Percentiles rank a stretch among this genome's conserved stretches.
Evolutionary conservation across 805 yeast genomes (phyloP).

Genomic region (Candida loeiensis): DNA sequence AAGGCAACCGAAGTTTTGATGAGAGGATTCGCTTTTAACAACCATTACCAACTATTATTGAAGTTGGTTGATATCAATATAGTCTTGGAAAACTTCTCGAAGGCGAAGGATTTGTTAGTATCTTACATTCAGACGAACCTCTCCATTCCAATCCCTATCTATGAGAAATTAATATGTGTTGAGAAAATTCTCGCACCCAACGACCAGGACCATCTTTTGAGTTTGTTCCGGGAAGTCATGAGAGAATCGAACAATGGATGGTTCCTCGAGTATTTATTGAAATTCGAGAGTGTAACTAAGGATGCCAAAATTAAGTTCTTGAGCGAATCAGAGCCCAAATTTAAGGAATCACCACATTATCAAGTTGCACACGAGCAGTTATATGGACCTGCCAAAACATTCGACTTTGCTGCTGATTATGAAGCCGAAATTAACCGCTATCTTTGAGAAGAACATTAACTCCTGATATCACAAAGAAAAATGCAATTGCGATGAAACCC

Average conservation of each 20-base stretch:
- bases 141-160: conserved; percentile 31
- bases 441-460: conserved; percentile 1
- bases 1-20: conserved; percentile 39
- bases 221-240: conserved; percentile 29
- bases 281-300: conserved; percentile 17
- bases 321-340: conserved; percentile 17
- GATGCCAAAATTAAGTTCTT: conserved; percentile 21
- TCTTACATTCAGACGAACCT: conserved; percentile 22
- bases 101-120: conserved; percentile 36
- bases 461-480: conserved; percentile 2
- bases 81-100: conserved; percentile 28
- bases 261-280: conserved; percentile 32
- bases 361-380: conserved; percentile 9
- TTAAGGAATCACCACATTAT: conserved; percentile 10
- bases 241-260: conserved; percentile 30
- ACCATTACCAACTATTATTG: conserved; percentile 27
- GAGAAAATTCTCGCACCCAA: conserved; percentile 31
- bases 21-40: conserved; percentile 30
- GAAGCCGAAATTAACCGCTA: conserved; percentile 8
- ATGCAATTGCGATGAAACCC: conserved; percentile 18
- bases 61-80: conserved; percentile 46
- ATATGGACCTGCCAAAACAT: neutral
- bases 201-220: conserved; percentile 24
- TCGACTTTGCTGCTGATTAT: conserved; percentile 5
- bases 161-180: conserved; percentile 41